These are phyloP conservation scores for Apostasia ramifera DNA, from an alignment of 106 monocot species.

Conservation along the genomic window DNA sequence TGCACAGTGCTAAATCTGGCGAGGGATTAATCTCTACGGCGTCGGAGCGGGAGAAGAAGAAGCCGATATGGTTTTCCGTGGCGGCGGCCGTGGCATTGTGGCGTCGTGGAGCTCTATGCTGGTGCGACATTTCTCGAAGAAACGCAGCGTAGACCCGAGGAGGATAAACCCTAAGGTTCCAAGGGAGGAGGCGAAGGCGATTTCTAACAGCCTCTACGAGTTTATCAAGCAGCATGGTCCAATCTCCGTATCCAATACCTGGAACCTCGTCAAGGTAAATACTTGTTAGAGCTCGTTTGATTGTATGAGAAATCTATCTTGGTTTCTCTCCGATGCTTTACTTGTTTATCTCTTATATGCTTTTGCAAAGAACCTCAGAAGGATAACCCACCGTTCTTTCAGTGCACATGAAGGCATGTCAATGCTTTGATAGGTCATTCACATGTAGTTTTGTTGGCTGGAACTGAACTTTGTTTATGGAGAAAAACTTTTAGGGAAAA, in stretches of 20 bases:
- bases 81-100: conserved; percentile 16
- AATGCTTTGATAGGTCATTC: no score
- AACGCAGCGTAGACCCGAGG: conserved; percentile 34
- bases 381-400: no score
- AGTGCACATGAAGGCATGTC: no score
- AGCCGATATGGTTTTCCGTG: conserved; percentile 23
- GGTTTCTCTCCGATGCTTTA: no score
- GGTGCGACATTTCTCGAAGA: conserved; percentile 65
- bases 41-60: neutral
- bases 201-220: conserved; percentile 53
- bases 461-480: no score
- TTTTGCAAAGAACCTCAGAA: no score
- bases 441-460: no score
- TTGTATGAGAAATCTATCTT: no score
- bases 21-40: no score
- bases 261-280: conserved; percentile 75
- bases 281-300: neutral
- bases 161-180: conserved; percentile 91
- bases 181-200: conserved; percentile 65
- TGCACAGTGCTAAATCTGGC: no score
- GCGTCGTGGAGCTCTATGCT: conserved; percentile 17
- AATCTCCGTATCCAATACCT: conserved; percentile 68
- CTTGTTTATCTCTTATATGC: no score
- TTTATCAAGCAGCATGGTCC: conserved; percentile 77
- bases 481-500: no score